Percentiles rank a stretch among this genome's conserved stretches.
phyloP scores from a whole-genome alignment of 805 yeast genomes.

The Teunomyces aglyptinius region DNA sequence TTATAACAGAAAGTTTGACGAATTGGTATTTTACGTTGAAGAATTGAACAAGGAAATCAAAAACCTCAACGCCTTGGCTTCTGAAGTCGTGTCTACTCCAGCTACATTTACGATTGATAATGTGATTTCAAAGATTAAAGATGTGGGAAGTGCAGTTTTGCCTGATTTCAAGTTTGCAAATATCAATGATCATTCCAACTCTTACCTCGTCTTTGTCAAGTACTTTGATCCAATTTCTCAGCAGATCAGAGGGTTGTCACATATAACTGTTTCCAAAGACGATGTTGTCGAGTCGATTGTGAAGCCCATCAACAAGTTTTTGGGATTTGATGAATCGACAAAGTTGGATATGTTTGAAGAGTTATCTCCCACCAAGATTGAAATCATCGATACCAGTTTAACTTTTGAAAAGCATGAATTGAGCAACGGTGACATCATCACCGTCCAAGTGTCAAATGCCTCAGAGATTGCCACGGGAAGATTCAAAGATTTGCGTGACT shows the following conservation, averaged over 20 bases:
- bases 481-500: conserved; percentile 37
- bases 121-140: conserved; percentile 16
- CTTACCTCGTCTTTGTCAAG: conserved; percentile 51
- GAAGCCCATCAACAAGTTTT: conserved; percentile 38
- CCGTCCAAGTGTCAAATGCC: conserved; percentile 30
- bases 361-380: conserved; percentile 52
- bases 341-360: conserved; percentile 56
- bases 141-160: conserved; percentile 11
- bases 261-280: conserved; percentile 50
- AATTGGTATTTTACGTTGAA: conserved; percentile 63
- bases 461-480: conserved; percentile 12
- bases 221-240: conserved; percentile 59
- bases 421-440: conserved; percentile 66
- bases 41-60: conserved; percentile 47
- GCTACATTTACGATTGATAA: conserved; percentile 23
- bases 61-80: conserved; percentile 7
- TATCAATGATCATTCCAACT: conserved; percentile 17
- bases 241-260: conserved; percentile 63
- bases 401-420: conserved; percentile 59
- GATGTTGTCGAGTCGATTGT: conserved; percentile 42
- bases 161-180: conserved; percentile 11
- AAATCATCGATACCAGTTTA: conserved; percentile 34
- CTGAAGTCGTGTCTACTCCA: conserved; percentile 10
- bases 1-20: conserved; percentile 46
- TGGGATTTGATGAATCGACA: conserved; percentile 36